phyloP scores from a whole-genome alignment of 1,139 yeast genomes.

The Yamadazyma spencermartinsiae region DNA sequence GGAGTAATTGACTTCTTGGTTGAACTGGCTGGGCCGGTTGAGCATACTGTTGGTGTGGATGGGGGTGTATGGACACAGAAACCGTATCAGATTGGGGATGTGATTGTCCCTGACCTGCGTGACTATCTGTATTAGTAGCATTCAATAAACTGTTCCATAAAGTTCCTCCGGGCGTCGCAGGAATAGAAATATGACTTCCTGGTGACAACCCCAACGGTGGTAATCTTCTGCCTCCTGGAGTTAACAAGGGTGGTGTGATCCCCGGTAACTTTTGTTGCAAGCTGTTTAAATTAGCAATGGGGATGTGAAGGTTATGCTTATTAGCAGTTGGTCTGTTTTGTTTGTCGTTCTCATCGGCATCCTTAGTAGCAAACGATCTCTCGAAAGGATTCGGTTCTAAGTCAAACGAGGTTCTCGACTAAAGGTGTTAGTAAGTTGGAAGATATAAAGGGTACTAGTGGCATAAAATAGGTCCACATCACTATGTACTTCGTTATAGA shows the following conservation, averaged over 20 bases:
- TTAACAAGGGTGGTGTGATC: constrained; percentile 54
- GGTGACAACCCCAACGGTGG: constrained; percentile 56
- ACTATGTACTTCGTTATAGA: no score
- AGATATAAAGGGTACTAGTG: no score
- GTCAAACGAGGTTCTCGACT: constrained; percentile 59
- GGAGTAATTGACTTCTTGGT: constrained; percentile 2
- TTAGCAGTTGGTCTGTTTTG: constrained; percentile 16
- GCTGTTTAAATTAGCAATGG: constrained; percentile 28
- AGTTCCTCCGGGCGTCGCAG: constrained; percentile 49
- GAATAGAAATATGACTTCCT: constrained; percentile 29
- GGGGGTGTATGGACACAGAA: constrained; percentile 1
- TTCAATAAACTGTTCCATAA: constrained; percentile 49
- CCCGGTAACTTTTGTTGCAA: constrained; percentile 35
- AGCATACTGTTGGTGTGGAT: constrained; percentile 4
- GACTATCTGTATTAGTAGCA: constrained; percentile 27
- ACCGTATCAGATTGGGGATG: constrained; percentile 5
- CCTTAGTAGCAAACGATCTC: constrained; percentile 72
- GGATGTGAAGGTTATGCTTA: constrained; percentile 37
- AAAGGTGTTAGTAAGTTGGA: constrained; percentile 9
- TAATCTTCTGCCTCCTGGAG: constrained; percentile 62
- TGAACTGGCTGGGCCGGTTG: background rate
- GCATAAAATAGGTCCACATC: no score
- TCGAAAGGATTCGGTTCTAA: constrained; percentile 96
- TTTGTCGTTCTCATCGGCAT: constrained; percentile 6
- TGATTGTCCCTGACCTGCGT: background rate